Conservation (phyloP, 306 rosid species). For the Morella rubra region DNA sequence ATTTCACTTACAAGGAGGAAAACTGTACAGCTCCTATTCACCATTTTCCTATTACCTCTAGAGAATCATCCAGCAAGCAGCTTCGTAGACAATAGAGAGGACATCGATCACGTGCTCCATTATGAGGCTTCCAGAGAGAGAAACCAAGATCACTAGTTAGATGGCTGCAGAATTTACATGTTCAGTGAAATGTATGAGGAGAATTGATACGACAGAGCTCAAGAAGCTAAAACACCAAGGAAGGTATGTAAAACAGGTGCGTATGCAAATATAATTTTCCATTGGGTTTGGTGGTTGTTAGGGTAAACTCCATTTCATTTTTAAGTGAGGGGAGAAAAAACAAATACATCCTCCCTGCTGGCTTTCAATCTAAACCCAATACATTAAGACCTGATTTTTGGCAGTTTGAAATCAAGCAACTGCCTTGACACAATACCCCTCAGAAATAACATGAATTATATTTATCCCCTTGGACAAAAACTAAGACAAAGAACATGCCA, state of each 20-base stretch:
- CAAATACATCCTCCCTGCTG: too few relatives aligned
- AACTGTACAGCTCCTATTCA: background rate
- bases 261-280: too few relatives aligned
- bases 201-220: background rate
- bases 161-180: background rate
- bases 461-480: too few relatives aligned
- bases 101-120: background rate
- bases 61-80: background rate
- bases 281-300: background rate
- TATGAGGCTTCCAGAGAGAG: background rate
- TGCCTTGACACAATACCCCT: too few relatives aligned
- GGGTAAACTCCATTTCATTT: background rate
- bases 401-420: too few relatives aligned
- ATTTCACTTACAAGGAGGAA: background rate
- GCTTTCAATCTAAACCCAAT: too few relatives aligned
- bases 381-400: too few relatives aligned
- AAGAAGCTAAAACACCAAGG: background rate
- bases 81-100: background rate
- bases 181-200: background rate
- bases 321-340: background rate
- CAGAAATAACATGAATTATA: too few relatives aligned
- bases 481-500: too few relatives aligned
- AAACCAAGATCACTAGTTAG: background rate
- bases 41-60: background rate
- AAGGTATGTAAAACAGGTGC: background rate